These are phyloP conservation scores for Amaranthus tricolor DNA, from an alignment of 179 eudicot species.

Conservation along the genomic window DNA sequence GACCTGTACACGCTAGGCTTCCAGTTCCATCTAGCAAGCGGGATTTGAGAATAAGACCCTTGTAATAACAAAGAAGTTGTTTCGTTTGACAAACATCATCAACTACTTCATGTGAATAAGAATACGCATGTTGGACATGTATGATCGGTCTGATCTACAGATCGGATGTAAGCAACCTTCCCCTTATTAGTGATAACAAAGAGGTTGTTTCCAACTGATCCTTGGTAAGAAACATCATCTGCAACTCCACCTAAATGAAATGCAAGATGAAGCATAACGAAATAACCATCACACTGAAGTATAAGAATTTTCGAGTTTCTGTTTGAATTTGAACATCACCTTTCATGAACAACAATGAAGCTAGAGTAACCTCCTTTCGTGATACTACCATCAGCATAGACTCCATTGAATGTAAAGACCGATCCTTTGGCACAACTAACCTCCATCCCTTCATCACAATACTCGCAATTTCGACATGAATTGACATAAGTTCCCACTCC, in stretches of 20 bases:
- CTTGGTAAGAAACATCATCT: too few relatives aligned
- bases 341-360: constrained; percentile 71
- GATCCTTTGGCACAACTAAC: constrained; percentile 60
- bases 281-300: background rate
- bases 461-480: constrained; percentile 79
- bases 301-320: background rate
- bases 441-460: constrained; percentile 57
- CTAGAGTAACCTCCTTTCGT: constrained; percentile 88
- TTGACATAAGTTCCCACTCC: constrained; percentile 83
- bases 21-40: too few relatives aligned
- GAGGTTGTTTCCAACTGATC: too few relatives aligned
- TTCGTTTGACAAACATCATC: too few relatives aligned
- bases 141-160: too few relatives aligned
- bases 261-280: background rate
- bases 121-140: too few relatives aligned
- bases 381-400: constrained; percentile 68
- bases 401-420: constrained; percentile 54
- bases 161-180: too few relatives aligned
- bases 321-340: constrained; percentile 28
- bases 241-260: background rate
- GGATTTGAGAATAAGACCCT: too few relatives aligned
- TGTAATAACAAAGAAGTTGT: too few relatives aligned
- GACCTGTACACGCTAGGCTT: too few relatives aligned
- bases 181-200: too few relatives aligned
- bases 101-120: too few relatives aligned